phyloP scores from a whole-genome alignment of 2,329 filamentous ascomycete genomes.

The Xylariaceae sp. region DNA sequence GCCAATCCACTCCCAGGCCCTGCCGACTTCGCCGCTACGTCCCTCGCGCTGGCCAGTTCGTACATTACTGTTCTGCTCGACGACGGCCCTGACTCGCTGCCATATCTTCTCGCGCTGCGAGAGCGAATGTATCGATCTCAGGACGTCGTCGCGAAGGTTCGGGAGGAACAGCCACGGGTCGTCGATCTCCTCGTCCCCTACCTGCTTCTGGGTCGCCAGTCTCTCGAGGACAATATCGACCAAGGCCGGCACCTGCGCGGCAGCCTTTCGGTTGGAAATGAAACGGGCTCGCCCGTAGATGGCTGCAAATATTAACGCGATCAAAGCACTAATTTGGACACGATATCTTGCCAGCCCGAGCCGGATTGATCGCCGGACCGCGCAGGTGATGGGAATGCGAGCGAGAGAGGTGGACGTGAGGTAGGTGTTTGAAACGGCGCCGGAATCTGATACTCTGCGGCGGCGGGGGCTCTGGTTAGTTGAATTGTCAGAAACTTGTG shows the following conservation, averaged over 20 bases:
- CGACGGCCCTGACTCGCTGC: conserved; percentile 78
- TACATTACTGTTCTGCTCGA: conserved; percentile 94
- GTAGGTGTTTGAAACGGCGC: conserved; percentile 61
- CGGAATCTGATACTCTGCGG: conserved; percentile 72
- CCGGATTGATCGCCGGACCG: conserved; percentile 76
- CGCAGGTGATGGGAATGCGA: conserved; percentile 83
- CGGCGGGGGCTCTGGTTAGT: conserved; percentile 86
- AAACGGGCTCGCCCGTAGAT: conserved; percentile 69
- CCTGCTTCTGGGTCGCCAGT: conserved; percentile 79
- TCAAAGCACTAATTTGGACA: conserved; percentile 75
- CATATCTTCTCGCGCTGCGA: conserved; percentile 79
- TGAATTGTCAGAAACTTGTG: conserved; percentile 53
- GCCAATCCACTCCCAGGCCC: conserved; percentile 73
- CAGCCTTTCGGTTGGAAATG: conserved; percentile 64
- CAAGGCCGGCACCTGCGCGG: conserved; percentile 76
- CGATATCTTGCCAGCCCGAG: conserved; percentile 84
- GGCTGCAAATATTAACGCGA: conserved; percentile 50
- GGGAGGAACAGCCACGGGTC: conserved; percentile 85
- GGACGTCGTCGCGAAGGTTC: conserved; percentile 87
- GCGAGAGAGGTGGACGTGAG: conserved; percentile 89
- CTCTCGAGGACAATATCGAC: conserved; percentile 84
- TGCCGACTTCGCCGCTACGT: conserved; percentile 64
- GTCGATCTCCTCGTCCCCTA: conserved; percentile 66
- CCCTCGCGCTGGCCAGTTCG: conserved; percentile 72
- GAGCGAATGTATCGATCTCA: conserved; percentile 78